These are phyloP conservation scores for Artemisia annua DNA, from an alignment of 129 eudicot genomes.

Conservation along the genomic window DNA sequence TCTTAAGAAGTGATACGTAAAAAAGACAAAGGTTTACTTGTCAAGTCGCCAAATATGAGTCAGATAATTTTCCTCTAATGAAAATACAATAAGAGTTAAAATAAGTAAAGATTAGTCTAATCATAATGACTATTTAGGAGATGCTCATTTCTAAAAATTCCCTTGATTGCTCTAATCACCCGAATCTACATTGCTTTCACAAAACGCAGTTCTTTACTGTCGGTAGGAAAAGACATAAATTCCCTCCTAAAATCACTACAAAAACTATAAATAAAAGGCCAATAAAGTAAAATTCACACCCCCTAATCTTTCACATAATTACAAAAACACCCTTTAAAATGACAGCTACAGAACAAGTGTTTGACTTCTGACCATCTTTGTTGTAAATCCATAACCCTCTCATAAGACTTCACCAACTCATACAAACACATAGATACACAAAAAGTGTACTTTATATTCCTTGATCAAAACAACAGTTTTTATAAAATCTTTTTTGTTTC, in stretches of 20 bases:
- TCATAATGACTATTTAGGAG: too few species aligned
- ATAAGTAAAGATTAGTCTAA: too few species aligned
- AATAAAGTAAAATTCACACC: slow-evolving; percentile 18
- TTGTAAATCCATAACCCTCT: slow-evolving; percentile 34
- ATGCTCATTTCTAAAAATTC: too few species aligned
- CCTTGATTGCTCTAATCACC: too few species aligned
- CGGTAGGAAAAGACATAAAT: slow-evolving; percentile 14
- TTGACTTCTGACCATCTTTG: slow-evolving; percentile 35
- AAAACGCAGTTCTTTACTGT: neutral
- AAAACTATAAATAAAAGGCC: slow-evolving; percentile 15
- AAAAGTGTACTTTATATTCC: slow-evolving; percentile 16
- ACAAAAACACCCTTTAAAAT: slow-evolving; percentile 24
- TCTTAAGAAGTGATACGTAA: too few species aligned
- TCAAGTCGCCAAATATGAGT: too few species aligned
- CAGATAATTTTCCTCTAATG: too few species aligned
- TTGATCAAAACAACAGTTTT: slow-evolving; percentile 14
- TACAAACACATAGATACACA: slow-evolving; percentile 19
- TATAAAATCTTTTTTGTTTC: slow-evolving; percentile 17
- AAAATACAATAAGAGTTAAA: too few species aligned
- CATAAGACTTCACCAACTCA: slow-evolving; percentile 31
- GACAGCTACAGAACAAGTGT: slow-evolving; percentile 42
- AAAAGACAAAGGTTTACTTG: too few species aligned
- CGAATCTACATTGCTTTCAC: neutral
- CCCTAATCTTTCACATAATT: slow-evolving; percentile 9
- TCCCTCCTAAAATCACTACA: slow-evolving; percentile 12